Conservation (phyloP, 345 rosid species). For the Salix suchowensis region DNA sequence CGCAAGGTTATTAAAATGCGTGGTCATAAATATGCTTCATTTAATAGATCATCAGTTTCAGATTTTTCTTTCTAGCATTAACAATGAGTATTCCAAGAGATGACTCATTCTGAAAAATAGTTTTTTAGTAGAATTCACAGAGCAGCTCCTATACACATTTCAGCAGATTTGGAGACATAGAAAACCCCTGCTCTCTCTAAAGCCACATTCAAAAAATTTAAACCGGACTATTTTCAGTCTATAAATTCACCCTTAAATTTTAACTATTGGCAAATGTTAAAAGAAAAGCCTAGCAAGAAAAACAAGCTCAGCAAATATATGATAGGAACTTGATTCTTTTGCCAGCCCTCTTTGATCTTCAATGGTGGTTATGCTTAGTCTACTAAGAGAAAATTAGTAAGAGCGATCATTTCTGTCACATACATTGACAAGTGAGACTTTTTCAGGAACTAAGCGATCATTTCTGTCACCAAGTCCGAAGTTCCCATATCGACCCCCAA, state of each 20-base stretch:
- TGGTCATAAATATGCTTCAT: not conserved
- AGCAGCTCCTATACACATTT: not conserved
- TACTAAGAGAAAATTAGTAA: constrained; percentile 1
- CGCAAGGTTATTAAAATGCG: not conserved
- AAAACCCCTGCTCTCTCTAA: not conserved
- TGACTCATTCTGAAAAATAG: not conserved
- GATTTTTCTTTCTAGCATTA: not conserved
- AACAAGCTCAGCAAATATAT: not conserved
- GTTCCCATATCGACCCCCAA: constrained; percentile 90
- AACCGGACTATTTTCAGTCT: not conserved
- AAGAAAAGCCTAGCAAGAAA: not conserved
- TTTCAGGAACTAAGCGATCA: constrained; percentile 86
- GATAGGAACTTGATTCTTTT: not conserved
- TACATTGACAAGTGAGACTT: constrained; percentile 59
- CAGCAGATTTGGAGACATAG: not conserved
- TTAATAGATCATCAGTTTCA: not conserved
- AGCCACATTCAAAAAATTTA: not conserved
- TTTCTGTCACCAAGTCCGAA: constrained; percentile 94
- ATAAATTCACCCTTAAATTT: not conserved
- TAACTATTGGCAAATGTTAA: not conserved
- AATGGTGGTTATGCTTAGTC: constrained; percentile 7
- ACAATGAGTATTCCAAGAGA: not conserved
- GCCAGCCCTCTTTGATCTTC: not conserved
- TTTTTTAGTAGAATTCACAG: not conserved
- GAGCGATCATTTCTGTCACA: constrained; percentile 23